Evolutionary conservation across 345 rosid species (phyloP), one percentile per base, ranked within the genome.

Genomic region (Sapria himalayana): DNA sequence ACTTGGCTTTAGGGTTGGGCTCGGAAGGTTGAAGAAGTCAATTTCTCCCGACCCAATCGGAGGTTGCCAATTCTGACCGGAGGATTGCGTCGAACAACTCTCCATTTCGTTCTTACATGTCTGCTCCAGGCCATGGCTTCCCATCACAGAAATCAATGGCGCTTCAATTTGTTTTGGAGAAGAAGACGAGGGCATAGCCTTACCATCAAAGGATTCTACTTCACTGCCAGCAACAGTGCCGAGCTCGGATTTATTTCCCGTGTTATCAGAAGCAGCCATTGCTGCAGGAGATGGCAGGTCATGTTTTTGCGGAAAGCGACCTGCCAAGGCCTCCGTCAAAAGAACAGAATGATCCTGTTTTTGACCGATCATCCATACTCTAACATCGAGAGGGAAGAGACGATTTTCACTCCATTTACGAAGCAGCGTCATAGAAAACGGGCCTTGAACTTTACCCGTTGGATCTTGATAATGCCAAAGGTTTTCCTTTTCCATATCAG

Each of bases 391-490:
- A n/a, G 99, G 95, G 34, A 89, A 89, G 58, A 61, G 77, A 44
- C 85, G 77, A 48, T 50, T 55, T 32, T 43, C 37, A 42, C 65
- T 73, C 98, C 98, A 89, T 58, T 65, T 74, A 22, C 76, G 75
- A 45, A 89, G 61, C 55, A 65, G 74, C 51, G 40, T 45, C 77
- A 84, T 47, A 27, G 77, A 18, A 66, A 89, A 89, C 22, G 98
- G 95, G 33, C 98, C 98, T 51, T 79, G 98, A 58, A 58, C 50
- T 59, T 63, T 79, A 51, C 79, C 81, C 41, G 39, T 46, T 37
- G 93, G 95, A 45, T 89, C 98, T 64, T 66, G 72, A 57, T 89
- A 89, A 60, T 52, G 74, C 98, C 98, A 89, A 45, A 71, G 41
- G 39, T 64, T 77, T 32, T 62, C 59, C 1, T 48, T 56, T 65